Evolutionary conservation across 2,329 filamentous ascomycete genomes (phyloP).

Genomic region (Epichloe hybrida): DNA sequence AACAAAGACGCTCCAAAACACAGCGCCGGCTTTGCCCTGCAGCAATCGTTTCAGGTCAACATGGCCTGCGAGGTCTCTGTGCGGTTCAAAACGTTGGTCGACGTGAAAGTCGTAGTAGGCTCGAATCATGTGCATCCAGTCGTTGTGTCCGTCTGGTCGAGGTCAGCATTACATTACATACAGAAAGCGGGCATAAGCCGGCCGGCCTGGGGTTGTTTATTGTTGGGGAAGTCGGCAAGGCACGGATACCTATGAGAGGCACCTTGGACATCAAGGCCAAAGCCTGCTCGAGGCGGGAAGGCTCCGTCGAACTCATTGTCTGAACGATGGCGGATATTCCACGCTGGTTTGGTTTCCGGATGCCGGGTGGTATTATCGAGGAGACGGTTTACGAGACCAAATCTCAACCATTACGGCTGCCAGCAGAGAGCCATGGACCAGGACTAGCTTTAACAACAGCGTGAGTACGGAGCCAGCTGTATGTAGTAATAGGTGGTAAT

Average conservation of each 20-base stretch:
- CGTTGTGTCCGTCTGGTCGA: background rate
- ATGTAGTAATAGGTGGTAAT: no score
- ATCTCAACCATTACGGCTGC: background rate
- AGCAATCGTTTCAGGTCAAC: slow-evolving; percentile 68
- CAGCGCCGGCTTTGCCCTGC: slow-evolving; percentile 60
- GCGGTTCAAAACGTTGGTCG: background rate
- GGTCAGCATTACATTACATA: background rate
- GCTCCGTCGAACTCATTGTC: background rate
- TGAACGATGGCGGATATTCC: background rate
- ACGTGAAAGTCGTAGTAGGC: background rate
- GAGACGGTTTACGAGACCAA: background rate
- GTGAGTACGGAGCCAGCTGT: background rate
- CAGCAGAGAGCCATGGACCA: background rate
- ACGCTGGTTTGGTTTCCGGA: background rate
- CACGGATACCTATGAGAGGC: background rate
- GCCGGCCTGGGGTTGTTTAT: background rate
- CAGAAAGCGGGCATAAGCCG: background rate
- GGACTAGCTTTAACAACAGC: background rate
- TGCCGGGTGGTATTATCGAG: background rate
- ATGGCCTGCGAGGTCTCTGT: slow-evolving; percentile 29
- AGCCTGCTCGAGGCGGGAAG: background rate
- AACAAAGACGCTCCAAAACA: slow-evolving; percentile 87
- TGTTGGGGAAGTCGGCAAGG: background rate
- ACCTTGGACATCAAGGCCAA: background rate
- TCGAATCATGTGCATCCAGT: background rate